Evolutionary conservation across 192 early-diverging fungal species (phyloP).

Genomic region (Haplosporangium gracile): DNA sequence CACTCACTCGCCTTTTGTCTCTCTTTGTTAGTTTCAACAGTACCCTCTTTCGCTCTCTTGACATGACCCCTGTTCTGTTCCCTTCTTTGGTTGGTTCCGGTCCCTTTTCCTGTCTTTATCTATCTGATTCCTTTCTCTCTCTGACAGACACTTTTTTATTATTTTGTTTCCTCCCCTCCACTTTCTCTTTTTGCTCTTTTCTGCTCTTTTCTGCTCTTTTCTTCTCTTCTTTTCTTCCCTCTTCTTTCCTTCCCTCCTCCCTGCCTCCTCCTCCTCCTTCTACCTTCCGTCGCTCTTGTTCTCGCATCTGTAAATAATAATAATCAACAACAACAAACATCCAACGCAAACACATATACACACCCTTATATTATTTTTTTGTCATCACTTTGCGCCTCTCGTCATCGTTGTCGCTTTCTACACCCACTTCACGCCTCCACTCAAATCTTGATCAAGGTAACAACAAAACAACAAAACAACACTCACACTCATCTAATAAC

Average conservation of each 20-base stretch:
- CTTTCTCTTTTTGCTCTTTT: conserved; percentile 8
- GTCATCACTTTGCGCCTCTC: neutral
- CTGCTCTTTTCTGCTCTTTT: neutral
- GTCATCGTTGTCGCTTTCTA: neutral
- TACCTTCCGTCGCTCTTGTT: neutral
- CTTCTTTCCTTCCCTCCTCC: neutral
- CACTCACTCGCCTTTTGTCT: neutral
- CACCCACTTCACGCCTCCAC: neutral
- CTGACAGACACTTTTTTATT: conserved; percentile 1
- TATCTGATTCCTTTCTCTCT: neutral
- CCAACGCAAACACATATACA: neutral
- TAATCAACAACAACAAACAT: neutral
- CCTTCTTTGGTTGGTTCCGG: neutral
- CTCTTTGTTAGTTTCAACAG: no score
- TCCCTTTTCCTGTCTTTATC: neutral
- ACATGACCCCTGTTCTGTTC: neutral
- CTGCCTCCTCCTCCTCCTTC: neutral
- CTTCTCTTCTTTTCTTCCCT: neutral
- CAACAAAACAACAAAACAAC: neutral
- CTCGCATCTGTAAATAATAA: conserved; percentile 1
- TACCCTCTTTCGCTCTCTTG: neutral
- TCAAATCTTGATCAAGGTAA: conserved; percentile 5
- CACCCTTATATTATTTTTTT: neutral
- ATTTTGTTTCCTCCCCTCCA: neutral
- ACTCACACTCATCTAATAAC: neutral